phyloP scores from a whole-genome alignment of 2,329 filamentous ascomycete genomes.

The Alternaria novae-zelandiae region DNA sequence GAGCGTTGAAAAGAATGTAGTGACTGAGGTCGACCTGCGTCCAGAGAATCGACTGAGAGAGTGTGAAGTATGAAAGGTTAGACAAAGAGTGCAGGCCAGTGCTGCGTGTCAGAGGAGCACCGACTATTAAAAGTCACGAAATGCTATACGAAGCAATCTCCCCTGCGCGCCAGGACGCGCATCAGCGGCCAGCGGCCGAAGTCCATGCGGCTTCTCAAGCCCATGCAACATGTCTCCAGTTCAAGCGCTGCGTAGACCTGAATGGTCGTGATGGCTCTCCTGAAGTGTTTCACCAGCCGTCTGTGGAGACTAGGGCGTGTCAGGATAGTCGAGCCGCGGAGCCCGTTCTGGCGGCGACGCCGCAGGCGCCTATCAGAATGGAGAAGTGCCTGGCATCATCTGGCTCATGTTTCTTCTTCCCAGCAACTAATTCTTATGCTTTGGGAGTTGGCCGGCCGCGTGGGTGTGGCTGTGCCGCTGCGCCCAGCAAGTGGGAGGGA shows the following conservation, averaged over 20 bases:
- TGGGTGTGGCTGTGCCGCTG: constrained; percentile 9
- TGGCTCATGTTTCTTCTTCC: constrained; percentile 32
- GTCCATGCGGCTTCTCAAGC: constrained; percentile 29
- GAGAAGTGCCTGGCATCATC: constrained; percentile 32
- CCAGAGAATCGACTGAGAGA: constrained; percentile 31
- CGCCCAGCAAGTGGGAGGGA: not conserved
- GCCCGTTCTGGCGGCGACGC: constrained; percentile 14
- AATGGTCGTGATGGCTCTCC: constrained; percentile 35
- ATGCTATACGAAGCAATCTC: constrained; percentile 35
- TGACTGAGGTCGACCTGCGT: constrained; percentile 42
- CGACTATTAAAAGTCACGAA: constrained; percentile 35
- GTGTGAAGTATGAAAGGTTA: constrained; percentile 34
- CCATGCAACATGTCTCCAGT: constrained; percentile 30
- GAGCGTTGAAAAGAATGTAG: constrained; percentile 29
- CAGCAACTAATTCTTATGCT: constrained; percentile 38
- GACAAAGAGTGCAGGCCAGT: constrained; percentile 30
- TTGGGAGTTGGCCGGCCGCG: constrained; percentile 6
- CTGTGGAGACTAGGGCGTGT: constrained; percentile 44
- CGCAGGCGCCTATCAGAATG: constrained; percentile 27
- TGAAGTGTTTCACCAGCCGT: constrained; percentile 43
- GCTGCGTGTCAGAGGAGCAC: constrained; percentile 20
- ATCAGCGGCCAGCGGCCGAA: constrained; percentile 23
- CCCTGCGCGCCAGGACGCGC: constrained; percentile 13
- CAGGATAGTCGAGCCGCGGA: constrained; percentile 33
- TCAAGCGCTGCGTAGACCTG: constrained; percentile 24